Percentiles rank a stretch among this genome's conserved stretches.
Conservation (phyloP, 441 rosid species). For the Aleurites moluccanus region DNA sequence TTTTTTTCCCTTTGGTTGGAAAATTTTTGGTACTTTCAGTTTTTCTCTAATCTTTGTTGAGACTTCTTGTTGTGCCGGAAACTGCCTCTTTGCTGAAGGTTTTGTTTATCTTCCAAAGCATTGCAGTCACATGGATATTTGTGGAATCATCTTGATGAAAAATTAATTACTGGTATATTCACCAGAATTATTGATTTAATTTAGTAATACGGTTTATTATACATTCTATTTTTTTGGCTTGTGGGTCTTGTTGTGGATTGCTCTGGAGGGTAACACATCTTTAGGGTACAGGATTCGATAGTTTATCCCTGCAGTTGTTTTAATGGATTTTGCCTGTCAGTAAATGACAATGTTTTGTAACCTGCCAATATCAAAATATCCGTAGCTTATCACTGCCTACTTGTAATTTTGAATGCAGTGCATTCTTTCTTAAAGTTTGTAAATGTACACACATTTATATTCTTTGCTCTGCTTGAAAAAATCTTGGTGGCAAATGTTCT, state of each 20-base stretch:
- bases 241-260: background rate
- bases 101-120: background rate
- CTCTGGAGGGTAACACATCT: background rate
- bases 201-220: background rate
- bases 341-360: background rate
- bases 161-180: background rate
- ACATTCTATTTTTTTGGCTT: background rate
- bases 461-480: background rate
- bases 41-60: background rate
- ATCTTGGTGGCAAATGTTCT: constrained; percentile 11
- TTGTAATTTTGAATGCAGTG: background rate
- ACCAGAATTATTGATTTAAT: background rate
- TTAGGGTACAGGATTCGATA: background rate
- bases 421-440: background rate
- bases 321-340: background rate
- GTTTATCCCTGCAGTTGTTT: background rate
- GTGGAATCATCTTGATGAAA: background rate
- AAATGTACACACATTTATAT: background rate
- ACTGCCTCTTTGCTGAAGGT: background rate
- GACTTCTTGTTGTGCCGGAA: background rate
- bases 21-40: background rate
- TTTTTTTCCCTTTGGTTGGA: background rate
- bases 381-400: background rate
- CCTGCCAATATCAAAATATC: background rate
- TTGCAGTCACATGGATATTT: background rate